Percentiles rank a stretch among this genome's conserved stretches.
Conservation (phyloP, 352 stramenopile genomes). For the Phytophthora sojae region DNA sequence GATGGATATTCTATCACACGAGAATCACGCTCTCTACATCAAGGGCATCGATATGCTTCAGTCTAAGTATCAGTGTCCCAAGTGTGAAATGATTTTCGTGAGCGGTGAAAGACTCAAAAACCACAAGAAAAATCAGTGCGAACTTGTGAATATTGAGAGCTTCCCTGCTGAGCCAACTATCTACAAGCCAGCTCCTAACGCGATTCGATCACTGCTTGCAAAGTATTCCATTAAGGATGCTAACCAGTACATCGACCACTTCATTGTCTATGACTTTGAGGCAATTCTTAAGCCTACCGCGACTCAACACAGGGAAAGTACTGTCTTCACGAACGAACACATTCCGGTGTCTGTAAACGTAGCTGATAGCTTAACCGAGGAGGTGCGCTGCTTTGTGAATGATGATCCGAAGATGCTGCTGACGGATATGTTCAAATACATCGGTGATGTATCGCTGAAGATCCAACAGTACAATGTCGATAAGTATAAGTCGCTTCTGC, state of each 20-base stretch:
- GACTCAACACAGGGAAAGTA: background rate
- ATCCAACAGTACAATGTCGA: slow-evolving; percentile 1
- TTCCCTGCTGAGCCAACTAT: slow-evolving; percentile 1
- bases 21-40: slow-evolving; percentile 4
- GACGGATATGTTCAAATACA: slow-evolving; percentile 4
- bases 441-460: background rate
- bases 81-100: slow-evolving; percentile 14
- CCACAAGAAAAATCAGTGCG: slow-evolving; percentile 1
- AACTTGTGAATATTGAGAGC: background rate
- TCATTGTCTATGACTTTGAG: background rate
- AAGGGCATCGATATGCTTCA: slow-evolving; percentile 3
- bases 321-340: slow-evolving; percentile 7
- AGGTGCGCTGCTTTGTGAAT: slow-evolving; percentile 6
- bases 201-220: background rate
- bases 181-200: background rate
- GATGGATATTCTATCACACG: slow-evolving; percentile 7
- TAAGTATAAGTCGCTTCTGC: slow-evolving; percentile 3
- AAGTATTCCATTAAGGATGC: slow-evolving; percentile 12
- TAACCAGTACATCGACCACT: slow-evolving; percentile 13
- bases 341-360: slow-evolving; percentile 6
- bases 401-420: background rate
- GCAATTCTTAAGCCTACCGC: background rate
- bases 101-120: background rate
- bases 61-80: background rate
- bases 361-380: slow-evolving; percentile 1